Base-by-base conservation (phyloP, 2,329 filamentous ascomycete species). In the Cryphonectria carpinicola region DNA sequence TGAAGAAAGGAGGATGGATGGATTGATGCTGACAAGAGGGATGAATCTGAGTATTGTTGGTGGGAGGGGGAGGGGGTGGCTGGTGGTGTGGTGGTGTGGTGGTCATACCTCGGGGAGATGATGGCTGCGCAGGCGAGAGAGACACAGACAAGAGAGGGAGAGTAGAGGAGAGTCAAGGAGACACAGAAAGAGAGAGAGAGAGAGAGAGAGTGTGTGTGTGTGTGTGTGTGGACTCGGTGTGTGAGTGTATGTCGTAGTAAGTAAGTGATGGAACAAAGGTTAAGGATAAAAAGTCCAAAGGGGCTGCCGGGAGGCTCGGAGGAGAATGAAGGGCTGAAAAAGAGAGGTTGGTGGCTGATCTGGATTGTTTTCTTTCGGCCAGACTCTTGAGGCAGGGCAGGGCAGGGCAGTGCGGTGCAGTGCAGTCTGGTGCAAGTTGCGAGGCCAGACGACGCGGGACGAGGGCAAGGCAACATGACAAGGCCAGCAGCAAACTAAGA, bases 261-360 rank as follows among this genome's bases (percentile, higher is more conserved):
- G 28, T 28, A 28, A 32, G 39, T 28, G 58, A 22, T 37, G 39
- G 11, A 41, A 25, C 37, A 41, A 43, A 64, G 37, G 61, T 35
- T n/a, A 32, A 32, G 35, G 35, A 62, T 10, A 4, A n/a, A 35
- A 46, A 11, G 37, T 32, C 37, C 17, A 49, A n/a, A 25, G 46
- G 46, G 22, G 37, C 37, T 39, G 65, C 54, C 54, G 52, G 54
- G 65, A 25, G 35, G 22, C 46, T 35, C 32, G 52, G 49, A n/a
- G 52, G 52, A 46, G 25, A 37, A 35, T 28, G 41, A 54, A 54
- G 28, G 32, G 43, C n/a, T 54, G 28, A 66, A 61, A 49, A n/a
- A 60, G 61, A 64, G 39, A 64, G 61, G 35, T 64, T 64, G 61
- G 61, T 10, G 39, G 61, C 37, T 64, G 61, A 37, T 28, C 25